phyloP scores from a whole-genome alignment of 768 basidiomycete genomes.

The Mycena venus region DNA sequence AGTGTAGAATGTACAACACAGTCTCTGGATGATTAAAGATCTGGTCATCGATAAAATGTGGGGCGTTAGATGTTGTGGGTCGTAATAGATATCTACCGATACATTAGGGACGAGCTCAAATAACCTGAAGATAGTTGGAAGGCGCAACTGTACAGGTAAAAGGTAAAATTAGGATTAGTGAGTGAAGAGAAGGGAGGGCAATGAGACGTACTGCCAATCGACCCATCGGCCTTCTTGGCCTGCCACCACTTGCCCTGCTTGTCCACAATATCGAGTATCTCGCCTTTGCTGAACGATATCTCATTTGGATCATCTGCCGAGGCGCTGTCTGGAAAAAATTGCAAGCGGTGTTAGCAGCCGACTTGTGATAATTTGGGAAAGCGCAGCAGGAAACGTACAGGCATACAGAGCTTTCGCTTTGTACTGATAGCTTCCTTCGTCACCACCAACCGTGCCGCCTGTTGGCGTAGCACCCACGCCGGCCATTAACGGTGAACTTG shows the following conservation, averaged over 20 bases:
- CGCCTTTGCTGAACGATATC: conserved; percentile 93
- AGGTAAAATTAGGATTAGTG: not conserved
- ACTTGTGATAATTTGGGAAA: conserved; percentile 34
- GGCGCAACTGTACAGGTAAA: conserved; percentile 71
- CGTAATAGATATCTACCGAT: conserved; percentile 34
- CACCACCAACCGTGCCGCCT: conserved; percentile 54
- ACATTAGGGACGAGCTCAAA: conserved; percentile 54
- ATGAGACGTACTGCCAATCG: conserved; percentile 83
- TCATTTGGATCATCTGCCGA: conserved; percentile 96
- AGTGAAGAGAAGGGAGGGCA: not conserved
- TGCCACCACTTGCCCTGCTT: conserved; percentile 97
- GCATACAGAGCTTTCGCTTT: conserved; percentile 92
- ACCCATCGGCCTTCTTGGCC: conserved; percentile 82
- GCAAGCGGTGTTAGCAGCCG: conserved; percentile 32
- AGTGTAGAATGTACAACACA: conserved; percentile 33
- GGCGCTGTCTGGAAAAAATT: conserved; percentile 78
- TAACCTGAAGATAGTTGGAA: conserved; percentile 88
- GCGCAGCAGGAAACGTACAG: conserved; percentile 65
- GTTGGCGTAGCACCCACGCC: conserved; percentile 64
- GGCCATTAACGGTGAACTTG: conserved; percentile 77
- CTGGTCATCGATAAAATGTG: conserved; percentile 3
- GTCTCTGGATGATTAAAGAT: conserved; percentile 35
- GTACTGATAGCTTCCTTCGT: conserved; percentile 67
- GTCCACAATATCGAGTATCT: conserved; percentile 92
- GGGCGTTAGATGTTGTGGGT: conserved; percentile 30